Base-by-base conservation (phyloP, 2,329 filamentous ascomycete species). In the Cryphonectria nitschkei region DNA sequence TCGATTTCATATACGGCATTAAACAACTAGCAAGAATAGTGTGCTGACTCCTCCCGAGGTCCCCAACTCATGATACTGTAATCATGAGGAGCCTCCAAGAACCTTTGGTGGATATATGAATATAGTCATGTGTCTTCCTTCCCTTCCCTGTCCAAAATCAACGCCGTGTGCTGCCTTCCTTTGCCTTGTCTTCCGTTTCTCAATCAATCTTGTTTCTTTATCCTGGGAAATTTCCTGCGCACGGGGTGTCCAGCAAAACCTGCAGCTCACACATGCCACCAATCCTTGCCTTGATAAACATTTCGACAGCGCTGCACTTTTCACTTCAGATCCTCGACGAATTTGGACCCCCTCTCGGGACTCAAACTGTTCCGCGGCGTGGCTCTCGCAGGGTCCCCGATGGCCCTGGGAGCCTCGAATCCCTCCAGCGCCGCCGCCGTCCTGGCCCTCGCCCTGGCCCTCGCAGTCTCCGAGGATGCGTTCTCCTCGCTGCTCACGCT, bases 321-420 rank as follows among this genome's bases (percentile, higher is more conserved):
- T 64, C 37, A 65, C 63, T 80, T 77, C 63, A 88, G 79, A 64
- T 84, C 82, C 80, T 88, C 86, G 34, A 81, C 79, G 76, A 88
- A 88, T 75, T 80, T 84, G 41, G 85, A 85, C 72, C 82, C 83
- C 72, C 85, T 79, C 8, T 79, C 80, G 26, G 84, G 85, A 76
- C 83, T 86, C 52, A 77, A 78, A 60, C 78, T 79, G 74, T 72
- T 75, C 71, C 71, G 70, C 46, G 58, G 37, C n/a, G 63, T 50
- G 9, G 41, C 13, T 46, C 68, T n/a, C 2, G 75, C 74, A 39
- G 75, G 75, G 52, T 80, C 79, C 50, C 67, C 72, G 29, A 75
- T 71, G 19, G 70, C 65, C 29, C 63, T 67, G 63, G 76, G 75
- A 67, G 74, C 74, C 61, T 70, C 68, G 7, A 75, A 67, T 26